Evolutionary conservation across 768 basidiomycete genomes (phyloP), one percentile per base, ranked within the genome.

Genomic region (Punctularia strigosozonata): DNA sequence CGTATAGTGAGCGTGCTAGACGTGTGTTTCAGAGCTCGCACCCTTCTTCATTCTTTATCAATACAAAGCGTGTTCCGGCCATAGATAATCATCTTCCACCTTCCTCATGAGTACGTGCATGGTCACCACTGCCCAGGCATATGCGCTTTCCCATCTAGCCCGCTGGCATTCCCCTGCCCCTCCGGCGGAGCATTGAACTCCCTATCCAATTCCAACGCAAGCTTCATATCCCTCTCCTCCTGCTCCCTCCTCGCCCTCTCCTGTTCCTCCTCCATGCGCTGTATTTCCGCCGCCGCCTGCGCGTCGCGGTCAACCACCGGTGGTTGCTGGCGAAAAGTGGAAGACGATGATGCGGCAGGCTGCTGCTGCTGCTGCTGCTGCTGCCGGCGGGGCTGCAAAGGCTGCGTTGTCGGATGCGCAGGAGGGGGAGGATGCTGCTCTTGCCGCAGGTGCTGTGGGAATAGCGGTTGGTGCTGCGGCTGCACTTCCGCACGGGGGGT

Each of bases 171-270:
- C n/a, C n/a, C 28, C 28, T 34, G 10, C 33, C 20, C 33, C 12
- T 8, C 13, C 8, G 19, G 7, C 10, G 8, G 8, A 19, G 33
- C 33, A 34, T 76, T 76, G n/a, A 77, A 52, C 49, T 75, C 72
- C 26, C 64, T 51, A 48, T 77, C 76, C 13, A 77, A 52, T 52
- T 66, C 58, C 46, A 70, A 55, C 19, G 73, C 74, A 8, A 76
- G 54, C 50, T 72, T 71, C 41, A 59, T 20, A 32, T 59, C 56
- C 15, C 40, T 46, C 50, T 71, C 69, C 51, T 54, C 54, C 42
- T 59, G 61, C 46, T 61, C 44, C 17, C 52, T 52, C 28, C 52
- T 53, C 53, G 24, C 57, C 57, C 42, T 57, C 60, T 56, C 72
- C 60, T 60, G 36, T 63, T 66, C 46, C 60, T 54, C 58, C 28